Evolutionary conservation across 352 stramenopile genomes (phyloP), one percentile per base, ranked within the genome.

Genomic region (Pythium aphanidermatum): DNA sequence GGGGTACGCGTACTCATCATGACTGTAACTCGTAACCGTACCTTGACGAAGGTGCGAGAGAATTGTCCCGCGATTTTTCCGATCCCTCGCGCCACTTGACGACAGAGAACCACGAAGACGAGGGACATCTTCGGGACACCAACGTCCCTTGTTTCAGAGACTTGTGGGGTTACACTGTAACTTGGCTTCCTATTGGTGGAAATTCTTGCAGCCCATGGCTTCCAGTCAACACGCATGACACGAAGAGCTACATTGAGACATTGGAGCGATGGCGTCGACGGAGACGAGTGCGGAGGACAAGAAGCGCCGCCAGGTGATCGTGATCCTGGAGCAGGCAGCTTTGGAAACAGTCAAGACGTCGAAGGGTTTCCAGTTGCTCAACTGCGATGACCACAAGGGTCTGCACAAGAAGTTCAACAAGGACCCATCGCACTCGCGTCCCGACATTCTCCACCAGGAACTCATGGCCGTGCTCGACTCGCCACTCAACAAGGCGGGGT

Each of bases 301-400:
- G 46, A 84, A 92, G 56, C 70, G 80, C 47, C 80, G 80, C 13
- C 82, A 97, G 55, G 81, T 99, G 52, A 98, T 99, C 49, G 78
- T 99, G 30, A 86, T 99, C 46, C 76, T 99, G 37, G 96, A 99
- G 70, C 88, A 99, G 66, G 97, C 97, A 29, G 92, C 84, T 38
- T 79, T 99, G 28, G 97, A 99, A 83, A 99, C 96, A 23, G 96
- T 99, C 26, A 99, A 99, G 81, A 99, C 97, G 31, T 96, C 92
- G 43, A 98, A 98, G 56, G 90, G 97, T 38, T 99, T 98, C 64
- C 95, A 99, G 74, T 77, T 99, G 49, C 86, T 99, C 29, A 99
- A 99, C 79, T 99, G 96, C 60, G 97, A 99, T 68, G 97, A 99
- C 77, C 97, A 99, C 68, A 93, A 95, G 49, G 74, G 74, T 14